Evolutionary conservation across 441 rosid genomes (phyloP), one percentile per base, ranked within the genome.

Genomic region (Erysimum cheiri): DNA sequence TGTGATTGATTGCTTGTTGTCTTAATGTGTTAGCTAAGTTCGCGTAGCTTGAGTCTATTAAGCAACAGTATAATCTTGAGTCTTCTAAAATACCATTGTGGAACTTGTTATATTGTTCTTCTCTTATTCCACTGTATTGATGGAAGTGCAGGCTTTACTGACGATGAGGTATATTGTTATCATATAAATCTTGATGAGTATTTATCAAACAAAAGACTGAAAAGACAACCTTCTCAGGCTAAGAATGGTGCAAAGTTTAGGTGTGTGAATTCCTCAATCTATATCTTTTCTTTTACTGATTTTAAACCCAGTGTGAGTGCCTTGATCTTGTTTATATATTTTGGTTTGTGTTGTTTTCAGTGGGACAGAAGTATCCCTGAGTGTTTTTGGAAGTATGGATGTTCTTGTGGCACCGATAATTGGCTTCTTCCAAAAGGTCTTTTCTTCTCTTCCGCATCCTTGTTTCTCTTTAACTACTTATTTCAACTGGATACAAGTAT

Each of bases 231-330:
- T 70, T 85, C 96, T 74, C 86, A 71, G 35, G 50, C 85, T 52
- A 94, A 94, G 83, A 88, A 87, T 64, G 89, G 91, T 57, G 78
- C 63, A 12, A 85, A 77, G 75, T 94, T 94, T 80, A 91, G 96
- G 97, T 74, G 76, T 56, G 85, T 22, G 13, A 58, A 59, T 52
- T 43, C 35, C 39, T 74, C 47, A 13, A 0, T 60, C n/a, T 69
- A 1, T 54, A 32, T 52, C 6, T 22, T 33, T 5, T 13, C n/a
- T 24, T 26, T 15, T 14, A 11, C 32, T 70, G 35, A 7, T 33
- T 59, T 52, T 48, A 24, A n/a, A 7, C 37, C 69, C 5, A 55
- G 9, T 52, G 46, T 12, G 64, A 35, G 14, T 71, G 58, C 53
- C 26, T 33, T 75, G 9, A 46, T 22, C 26, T 69, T 15, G 12